Percentiles rank a stretch among this genome's conserved stretches.
phyloP scores from a whole-genome alignment of 2,329 filamentous ascomycete genomes.

The Fusarium gaditjirri region DNA sequence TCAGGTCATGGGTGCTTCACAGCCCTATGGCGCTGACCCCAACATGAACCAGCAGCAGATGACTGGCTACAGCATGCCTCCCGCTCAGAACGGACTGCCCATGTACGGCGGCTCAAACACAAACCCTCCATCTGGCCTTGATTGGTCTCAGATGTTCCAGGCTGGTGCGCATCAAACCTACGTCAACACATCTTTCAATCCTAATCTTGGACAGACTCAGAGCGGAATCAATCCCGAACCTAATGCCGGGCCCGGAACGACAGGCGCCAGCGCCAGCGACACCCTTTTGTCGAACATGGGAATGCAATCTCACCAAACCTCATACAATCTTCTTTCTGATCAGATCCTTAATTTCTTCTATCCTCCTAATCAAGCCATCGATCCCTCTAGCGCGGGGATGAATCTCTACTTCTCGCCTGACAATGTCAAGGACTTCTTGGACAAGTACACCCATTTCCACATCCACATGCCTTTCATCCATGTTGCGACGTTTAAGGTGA shows the following conservation, averaged over 20 bases:
- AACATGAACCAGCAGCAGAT: conserved; percentile 74
- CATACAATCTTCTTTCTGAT: conserved; percentile 64
- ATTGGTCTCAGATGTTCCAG: conserved; percentile 84
- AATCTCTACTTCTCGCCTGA: conserved; percentile 72
- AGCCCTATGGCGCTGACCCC: conserved; percentile 67
- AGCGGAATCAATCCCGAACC: conserved; percentile 76
- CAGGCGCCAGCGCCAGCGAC: conserved; percentile 59
- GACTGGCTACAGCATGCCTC: conserved; percentile 72
- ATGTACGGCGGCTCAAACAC: conserved; percentile 70
- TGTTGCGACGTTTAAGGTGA: conserved; percentile 75
- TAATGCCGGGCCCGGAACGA: conserved; percentile 63
- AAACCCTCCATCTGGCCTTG: conserved; percentile 72
- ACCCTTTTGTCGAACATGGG: conserved; percentile 61
- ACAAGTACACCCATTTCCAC: conserved; percentile 78
- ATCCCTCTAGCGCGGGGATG: conserved; percentile 66
- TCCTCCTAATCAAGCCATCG: conserved; percentile 57
- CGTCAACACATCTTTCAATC: conserved; percentile 69
- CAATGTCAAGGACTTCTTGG: conserved; percentile 76
- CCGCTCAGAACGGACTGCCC: conserved; percentile 70
- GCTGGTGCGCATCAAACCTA: conserved; percentile 74
- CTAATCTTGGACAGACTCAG: conserved; percentile 76
- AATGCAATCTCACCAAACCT: conserved; percentile 60
- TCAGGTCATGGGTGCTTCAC: conserved; percentile 62
- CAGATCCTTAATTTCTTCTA: conserved; percentile 68
- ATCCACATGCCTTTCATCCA: conserved; percentile 79